phyloP scores from a whole-genome alignment of 257 asterid genomes.

The Haberlea rhodopensis region DNA sequence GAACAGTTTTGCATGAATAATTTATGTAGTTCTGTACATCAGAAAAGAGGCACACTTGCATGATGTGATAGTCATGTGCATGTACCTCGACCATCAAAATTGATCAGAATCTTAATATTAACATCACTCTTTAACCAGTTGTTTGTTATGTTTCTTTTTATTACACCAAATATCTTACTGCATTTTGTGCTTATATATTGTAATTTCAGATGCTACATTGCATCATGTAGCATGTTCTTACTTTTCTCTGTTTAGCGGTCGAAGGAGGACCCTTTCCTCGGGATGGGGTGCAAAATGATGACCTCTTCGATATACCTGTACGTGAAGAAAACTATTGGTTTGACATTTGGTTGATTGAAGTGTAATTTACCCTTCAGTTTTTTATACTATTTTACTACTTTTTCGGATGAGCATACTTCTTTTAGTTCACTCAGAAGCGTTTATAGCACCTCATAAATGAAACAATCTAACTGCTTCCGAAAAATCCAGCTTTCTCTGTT shows the following conservation, averaged over 20 bases:
- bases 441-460: slow-evolving; percentile 10
- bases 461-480: slow-evolving; percentile 3
- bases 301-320: background rate
- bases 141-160: slow-evolving; percentile 21
- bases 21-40: slow-evolving; percentile 60
- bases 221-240: background rate
- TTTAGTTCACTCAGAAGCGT: slow-evolving; percentile 5
- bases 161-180: no score
- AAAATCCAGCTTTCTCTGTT: slow-evolving; percentile 14
- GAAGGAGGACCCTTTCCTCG: background rate
- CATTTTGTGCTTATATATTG: slow-evolving; percentile 7
- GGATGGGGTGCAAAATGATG: background rate
- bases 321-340: background rate
- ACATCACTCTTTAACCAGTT: slow-evolving; percentile 53
- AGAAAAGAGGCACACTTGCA: slow-evolving; percentile 57
- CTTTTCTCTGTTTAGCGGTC: background rate
- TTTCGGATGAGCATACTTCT: slow-evolving; percentile 3
- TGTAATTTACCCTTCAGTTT: no score
- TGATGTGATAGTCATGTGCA: slow-evolving; percentile 66
- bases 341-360: background rate
- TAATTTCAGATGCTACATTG: slow-evolving; percentile 17
- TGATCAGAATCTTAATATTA: slow-evolving; percentile 61
- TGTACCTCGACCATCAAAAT: slow-evolving; percentile 67
- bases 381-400: slow-evolving; percentile 4
- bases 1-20: slow-evolving; percentile 96